Conservation (phyloP, 371 early-diverging fungal genomes). For the Apophysomyces trapeziformis region DNA sequence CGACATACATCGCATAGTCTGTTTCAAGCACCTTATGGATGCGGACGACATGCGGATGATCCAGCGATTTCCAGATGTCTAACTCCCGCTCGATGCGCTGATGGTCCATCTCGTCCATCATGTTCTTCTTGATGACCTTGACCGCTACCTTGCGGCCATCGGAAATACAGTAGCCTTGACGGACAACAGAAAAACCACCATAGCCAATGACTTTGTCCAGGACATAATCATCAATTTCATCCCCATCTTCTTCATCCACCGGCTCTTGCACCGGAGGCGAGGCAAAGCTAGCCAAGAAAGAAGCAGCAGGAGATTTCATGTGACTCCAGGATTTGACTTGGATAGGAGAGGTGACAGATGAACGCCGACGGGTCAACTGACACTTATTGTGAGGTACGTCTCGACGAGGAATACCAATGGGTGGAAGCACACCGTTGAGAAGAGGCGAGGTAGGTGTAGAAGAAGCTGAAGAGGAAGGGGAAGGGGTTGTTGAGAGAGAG, state of each 20-base stretch:
- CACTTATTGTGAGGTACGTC: conserved; percentile 20
- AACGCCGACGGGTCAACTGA: conserved; percentile 20
- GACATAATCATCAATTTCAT: conserved; percentile 70
- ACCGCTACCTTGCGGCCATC: conserved; percentile 52
- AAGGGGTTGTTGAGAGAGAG: conserved; percentile 17
- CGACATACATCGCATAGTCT: conserved; percentile 67
- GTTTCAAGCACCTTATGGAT: conserved; percentile 68
- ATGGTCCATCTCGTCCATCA: conserved; percentile 16
- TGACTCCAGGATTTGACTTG: conserved; percentile 51
- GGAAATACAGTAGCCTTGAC: conserved; percentile 52
- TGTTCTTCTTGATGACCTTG: conserved; percentile 55
- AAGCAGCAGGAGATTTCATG: conserved; percentile 63
- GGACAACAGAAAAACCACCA: conserved; percentile 74
- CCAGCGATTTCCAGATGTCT: conserved; percentile 71
- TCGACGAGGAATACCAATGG: conserved; percentile 6
- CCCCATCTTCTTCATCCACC: conserved; percentile 53
- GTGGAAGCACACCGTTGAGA: conserved; percentile 7
- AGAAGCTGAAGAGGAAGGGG: conserved; percentile 25
- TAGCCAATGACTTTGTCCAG: conserved; percentile 62
- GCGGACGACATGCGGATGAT: conserved; percentile 70
- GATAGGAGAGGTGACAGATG: conserved; percentile 23
- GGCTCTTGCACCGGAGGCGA: conserved; percentile 29
- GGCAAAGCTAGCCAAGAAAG: conserved; percentile 61
- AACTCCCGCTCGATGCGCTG: conserved; percentile 57
- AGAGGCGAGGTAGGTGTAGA: conserved; percentile 6